Evolutionary conservation across 345 rosid species (phyloP), one percentile per base, ranked within the genome.

Genomic region (Gossypium bickii): DNA sequence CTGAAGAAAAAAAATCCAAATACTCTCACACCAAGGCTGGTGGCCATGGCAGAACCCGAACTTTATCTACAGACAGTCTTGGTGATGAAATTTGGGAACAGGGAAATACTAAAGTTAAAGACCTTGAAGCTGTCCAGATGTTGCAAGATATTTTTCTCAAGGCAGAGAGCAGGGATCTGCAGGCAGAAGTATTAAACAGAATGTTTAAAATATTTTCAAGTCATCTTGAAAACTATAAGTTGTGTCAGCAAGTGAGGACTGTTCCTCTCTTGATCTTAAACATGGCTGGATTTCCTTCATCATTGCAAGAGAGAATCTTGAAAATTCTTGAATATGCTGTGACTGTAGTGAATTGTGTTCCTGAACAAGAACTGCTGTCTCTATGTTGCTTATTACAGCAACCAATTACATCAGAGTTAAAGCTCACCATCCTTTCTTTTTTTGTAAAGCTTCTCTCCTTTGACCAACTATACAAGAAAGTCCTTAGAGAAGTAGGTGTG

Each of bases 321-420:
- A 96, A 96, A 87, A 96, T 96, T 84, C 98, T 96, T 83, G 98
- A 93, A 77, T 93, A 93, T 81, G 98, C 99, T 73, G 99, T 96
- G 76, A 96, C 99, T 38, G 97, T 96, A 72, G 97, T 92, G 82
- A 96, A 90, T 84, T 96, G 97, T 82, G 92, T 96, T 74, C 99
- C 99, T 41, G 99, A 96, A 86, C 99, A 96, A 80, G 99, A 96
- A 80, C 77, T 96, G 84, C 89, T 96, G 81, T 93, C 99, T 58
- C 91, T 96, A 58, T 93, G 98, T 83, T 96, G 98, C 89, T 87
- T 96, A 72, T 79, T 96, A 87, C 99, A 93, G 87, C 99, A 96
- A 78, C 93, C 92, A 73, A 96, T 96, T 57, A 79, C 97, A 70
- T 84, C 99, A 68, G 92, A 92, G 66, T 76, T 96, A 77, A 96